These are phyloP conservation scores for Bretschneidera sinensis DNA, from an alignment of 345 rosid species.

Conservation along the genomic window DNA sequence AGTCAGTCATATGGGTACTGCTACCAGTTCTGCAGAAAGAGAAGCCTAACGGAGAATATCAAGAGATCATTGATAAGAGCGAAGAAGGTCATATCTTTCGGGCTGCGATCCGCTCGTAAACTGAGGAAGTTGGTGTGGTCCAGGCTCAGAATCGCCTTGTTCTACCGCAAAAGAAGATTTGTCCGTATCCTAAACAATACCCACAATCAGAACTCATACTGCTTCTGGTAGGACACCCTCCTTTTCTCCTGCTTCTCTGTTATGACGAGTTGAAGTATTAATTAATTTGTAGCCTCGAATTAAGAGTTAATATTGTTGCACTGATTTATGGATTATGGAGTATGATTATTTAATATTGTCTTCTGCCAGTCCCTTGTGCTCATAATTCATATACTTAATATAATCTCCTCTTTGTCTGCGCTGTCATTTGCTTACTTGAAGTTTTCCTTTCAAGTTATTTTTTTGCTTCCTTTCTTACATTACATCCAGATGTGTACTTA, in stretches of 20 bases:
- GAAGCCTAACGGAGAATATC: constrained; percentile 45
- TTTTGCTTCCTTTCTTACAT: not conserved
- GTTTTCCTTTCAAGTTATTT: not conserved
- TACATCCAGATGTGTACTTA: too few relatives aligned
- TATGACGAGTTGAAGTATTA: too few relatives aligned
- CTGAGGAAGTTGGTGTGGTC: constrained; percentile 50
- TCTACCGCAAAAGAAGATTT: constrained; percentile 46
- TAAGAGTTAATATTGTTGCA: too few relatives aligned
- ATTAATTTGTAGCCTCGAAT: too few relatives aligned
- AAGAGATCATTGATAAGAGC: constrained; percentile 38
- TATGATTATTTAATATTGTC: too few relatives aligned
- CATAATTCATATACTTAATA: too few relatives aligned
- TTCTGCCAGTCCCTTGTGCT: too few relatives aligned
- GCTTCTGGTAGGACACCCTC: constrained; percentile 23
- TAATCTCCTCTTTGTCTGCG: not conserved
- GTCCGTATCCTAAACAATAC: constrained; percentile 32
- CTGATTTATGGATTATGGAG: too few relatives aligned
- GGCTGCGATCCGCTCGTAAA: constrained; percentile 39
- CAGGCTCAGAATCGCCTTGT: constrained; percentile 41
- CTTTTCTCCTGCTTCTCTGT: too few relatives aligned
- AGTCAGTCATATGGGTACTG: too few relatives aligned
- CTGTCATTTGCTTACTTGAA: not conserved
- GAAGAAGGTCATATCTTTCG: constrained; percentile 50
- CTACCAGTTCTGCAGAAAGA: constrained; percentile 70
- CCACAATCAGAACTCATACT: constrained; percentile 21